Evolutionary conservation across 352 stramenopile species (phyloP), one percentile per base, ranked within the genome.

Genomic region (Pythium phragmitis): DNA sequence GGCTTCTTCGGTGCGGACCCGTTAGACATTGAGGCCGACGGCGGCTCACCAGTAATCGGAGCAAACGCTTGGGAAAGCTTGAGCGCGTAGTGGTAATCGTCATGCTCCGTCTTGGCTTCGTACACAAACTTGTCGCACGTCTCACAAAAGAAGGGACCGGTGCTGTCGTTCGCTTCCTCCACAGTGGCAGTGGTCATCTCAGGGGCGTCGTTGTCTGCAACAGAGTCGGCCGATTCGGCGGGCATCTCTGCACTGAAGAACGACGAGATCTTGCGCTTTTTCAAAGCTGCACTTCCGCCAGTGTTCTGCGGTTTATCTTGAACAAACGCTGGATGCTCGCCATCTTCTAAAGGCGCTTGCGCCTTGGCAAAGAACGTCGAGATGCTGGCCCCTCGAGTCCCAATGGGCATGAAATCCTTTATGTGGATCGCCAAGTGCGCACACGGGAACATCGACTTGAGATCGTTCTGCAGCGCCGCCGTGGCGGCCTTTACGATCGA

Each of bases 281-380:
- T 46, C 39, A 14, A 46, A 16, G 37, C 11, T 45, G 73, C 70
- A 34, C 34, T 16, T 14, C 23, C 9, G 8, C 30, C 26, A 23
- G 56, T 39, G 33, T 23, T 63, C 7, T 17, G 2, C 47, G 51
- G 42, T 39, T 70, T 49, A 2, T 54, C 56, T 14, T 60, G 59
- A 3, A 14, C 55, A 30, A 53, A 63, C 11, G 37, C 46, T 19
- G 36, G 42, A 36, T 54, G 49, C 12, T 60, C 49, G 56, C 45
- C 28, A 41, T 61, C 26, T 3, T 46, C 37, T 2, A 17, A 17
- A 3, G 46, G 49, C 4, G 36, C 49, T 33, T 60, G 23, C 51
- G 57, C 57, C 50, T 85, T 86, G 41, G 72, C 76, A 56, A 91
- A 91, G 61, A 87, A 93, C 16, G 73, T 89, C 2, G 80, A 89